Base-by-base conservation (phyloP, 2,329 filamentous ascomycete species). In the Fusarium drepaniforme region DNA sequence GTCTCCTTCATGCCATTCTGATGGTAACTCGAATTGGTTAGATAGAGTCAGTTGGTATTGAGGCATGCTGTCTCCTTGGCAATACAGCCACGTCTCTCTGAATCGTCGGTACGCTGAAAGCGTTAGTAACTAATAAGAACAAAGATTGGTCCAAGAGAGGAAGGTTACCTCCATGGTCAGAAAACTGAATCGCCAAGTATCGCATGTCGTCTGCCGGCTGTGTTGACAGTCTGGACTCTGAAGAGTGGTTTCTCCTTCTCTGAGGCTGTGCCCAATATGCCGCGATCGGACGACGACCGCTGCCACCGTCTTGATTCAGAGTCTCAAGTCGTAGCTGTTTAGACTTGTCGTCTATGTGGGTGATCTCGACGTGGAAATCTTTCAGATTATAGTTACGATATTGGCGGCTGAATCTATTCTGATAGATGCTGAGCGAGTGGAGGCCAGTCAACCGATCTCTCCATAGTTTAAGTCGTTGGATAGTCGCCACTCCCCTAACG, bases 381-480 rank as follows among this genome's bases (percentile, higher is more conserved):
- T 85, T 83, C 7, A 88, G 81, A 38, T 84, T 80, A 68, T 87
- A 89, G 73, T 88, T 86, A 51, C 84, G 85, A 73, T 87, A 87
- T 18, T 83, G 82, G 8, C 85, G 81, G 57, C 86, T 84, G 8
- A 79, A 80, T 57, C 85, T 85, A 70, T 88, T 87, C 37, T 87
- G 86, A 64, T 85, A 84, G n/a, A 89, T 79, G 8, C 85, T 86
- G 35, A 89, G 69, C 33, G 84, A 87, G 75, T 89, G 86, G 49
- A 83, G 85, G 4, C 83, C 84, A 16, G 85, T 86, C 62, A 86
- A 84, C 46, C 84, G 82, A 72, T 89, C 87, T 63, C 83, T 83
- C 87, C 87, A 89, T 23, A 89, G 79, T 78, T 89, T 89, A 68
- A 89, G 82, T 57, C 87, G 81, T 77, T 89, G 87, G 49, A 88